Conservation (phyloP, 2,329 filamentous ascomycete species). For the Alternaria gansuensis region DNA sequence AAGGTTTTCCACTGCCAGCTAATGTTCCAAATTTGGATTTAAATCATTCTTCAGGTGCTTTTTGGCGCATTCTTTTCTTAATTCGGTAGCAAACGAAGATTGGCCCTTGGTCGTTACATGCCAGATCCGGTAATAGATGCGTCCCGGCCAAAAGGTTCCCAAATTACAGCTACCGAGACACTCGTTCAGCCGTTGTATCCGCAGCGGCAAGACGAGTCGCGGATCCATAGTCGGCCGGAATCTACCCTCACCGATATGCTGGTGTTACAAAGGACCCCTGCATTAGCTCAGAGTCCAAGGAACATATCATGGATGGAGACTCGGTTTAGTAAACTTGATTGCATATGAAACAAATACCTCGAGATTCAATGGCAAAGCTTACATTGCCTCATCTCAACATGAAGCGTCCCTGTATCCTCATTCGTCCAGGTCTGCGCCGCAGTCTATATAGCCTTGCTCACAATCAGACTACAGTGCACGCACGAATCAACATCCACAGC, state of each 20-base stretch:
- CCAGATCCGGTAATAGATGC: conserved; percentile 1
- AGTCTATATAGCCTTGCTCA: background rate
- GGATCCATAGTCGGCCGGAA: conserved; percentile 3
- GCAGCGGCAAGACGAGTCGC: conserved; percentile 16
- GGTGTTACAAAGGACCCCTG: conserved; percentile 9
- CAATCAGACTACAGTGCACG: background rate
- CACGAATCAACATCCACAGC: background rate
- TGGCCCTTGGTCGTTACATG: background rate
- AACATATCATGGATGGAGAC: background rate
- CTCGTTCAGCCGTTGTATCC: conserved; percentile 13
- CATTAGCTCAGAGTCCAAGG: conserved; percentile 7
- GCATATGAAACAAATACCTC: background rate
- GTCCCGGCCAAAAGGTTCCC: conserved; percentile 5
- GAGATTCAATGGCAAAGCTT: background rate
- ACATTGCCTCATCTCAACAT: conserved; percentile 6
- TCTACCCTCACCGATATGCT: conserved; percentile 16
- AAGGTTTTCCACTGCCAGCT: background rate
- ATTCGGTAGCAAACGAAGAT: background rate
- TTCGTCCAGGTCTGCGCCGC: background rate
- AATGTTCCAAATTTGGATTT: background rate
- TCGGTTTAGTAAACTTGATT: conserved; percentile 1
- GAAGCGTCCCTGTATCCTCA: background rate
- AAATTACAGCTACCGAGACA: conserved; percentile 8
- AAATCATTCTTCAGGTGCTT: background rate
- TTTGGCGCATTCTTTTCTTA: background rate